Evolutionary conservation across 1,284 basidiomycete genomes (phyloP).

Genomic region (Phaffia rhodozyma): DNA sequence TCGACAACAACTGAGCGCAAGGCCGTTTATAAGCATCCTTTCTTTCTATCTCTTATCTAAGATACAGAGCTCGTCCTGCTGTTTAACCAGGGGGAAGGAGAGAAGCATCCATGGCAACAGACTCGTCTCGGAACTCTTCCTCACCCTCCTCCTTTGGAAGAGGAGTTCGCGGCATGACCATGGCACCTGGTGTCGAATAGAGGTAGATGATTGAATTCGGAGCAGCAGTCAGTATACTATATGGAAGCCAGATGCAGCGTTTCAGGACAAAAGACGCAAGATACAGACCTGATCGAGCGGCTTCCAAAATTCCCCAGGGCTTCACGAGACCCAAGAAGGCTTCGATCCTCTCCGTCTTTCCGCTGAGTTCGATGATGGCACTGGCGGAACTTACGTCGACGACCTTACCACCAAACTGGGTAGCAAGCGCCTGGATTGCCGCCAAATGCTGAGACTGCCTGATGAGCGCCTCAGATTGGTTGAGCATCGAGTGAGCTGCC

Average conservation of each 20-base stretch:
- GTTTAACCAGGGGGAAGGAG: constrained; percentile 75
- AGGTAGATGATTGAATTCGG: constrained; percentile 2
- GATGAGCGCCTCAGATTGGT: constrained; percentile 70
- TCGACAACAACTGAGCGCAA: too few relatives aligned
- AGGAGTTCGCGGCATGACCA: constrained; percentile 93
- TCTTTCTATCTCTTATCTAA: too few relatives aligned
- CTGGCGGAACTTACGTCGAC: constrained; percentile 91
- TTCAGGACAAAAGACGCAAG: background rate
- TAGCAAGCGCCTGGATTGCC: constrained; percentile 68
- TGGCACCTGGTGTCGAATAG: constrained; percentile 49
- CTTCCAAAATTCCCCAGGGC: constrained; percentile 91
- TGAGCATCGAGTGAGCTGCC: constrained; percentile 40
- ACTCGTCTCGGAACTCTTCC: constrained; percentile 39
- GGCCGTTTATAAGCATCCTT: too few relatives aligned
- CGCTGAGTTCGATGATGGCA: constrained; percentile 89
- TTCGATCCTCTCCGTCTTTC: constrained; percentile 81
- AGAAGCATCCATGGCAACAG: constrained; percentile 60
- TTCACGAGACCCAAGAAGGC: constrained; percentile 85
- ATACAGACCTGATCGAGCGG: constrained; percentile 69
- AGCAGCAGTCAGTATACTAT: background rate
- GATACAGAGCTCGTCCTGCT: background rate
- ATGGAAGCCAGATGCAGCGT: background rate
- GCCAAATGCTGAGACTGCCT: constrained; percentile 82
- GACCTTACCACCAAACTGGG: constrained; percentile 83
- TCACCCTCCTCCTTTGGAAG: constrained; percentile 54